Evolutionary conservation across 2,329 filamentous ascomycete genomes (phyloP), one percentile per base, ranked within the genome.

Genomic region (Scorias spongiosa): DNA sequence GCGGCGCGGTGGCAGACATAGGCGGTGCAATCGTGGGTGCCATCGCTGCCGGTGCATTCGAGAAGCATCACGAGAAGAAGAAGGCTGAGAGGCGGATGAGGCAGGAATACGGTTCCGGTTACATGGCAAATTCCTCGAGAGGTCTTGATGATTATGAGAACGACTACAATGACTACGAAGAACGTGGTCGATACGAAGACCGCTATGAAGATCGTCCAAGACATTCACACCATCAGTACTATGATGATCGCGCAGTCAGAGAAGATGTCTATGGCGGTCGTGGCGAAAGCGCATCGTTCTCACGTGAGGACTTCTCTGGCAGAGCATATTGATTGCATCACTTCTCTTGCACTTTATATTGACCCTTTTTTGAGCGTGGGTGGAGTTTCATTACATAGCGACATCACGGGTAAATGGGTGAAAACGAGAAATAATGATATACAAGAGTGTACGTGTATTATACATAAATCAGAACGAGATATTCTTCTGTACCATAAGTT

Each of bases 11-110:
- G 12, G 32, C 32, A 3, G 32, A 36, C 9, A 36, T 58, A 5
- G 53, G 54, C 14, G 55, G 54, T 6, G 48, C 51, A 9, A 46
- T 55, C 7, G 44, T 57, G 1, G 54, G 53, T 12, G 52, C 55
- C 6, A 46, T 57, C 2, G 54, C 51, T 2, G 54, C 52, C 10
- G 48, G 48, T 8, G 51, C 49, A n/a, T 42, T 49, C 5, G 54
- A 57, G 42, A 49, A 51, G 37, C 49, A 53, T 29, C 44, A 48
- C 34, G 49, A 51, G 30, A 53, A 55, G 47, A 46, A 49, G 14
- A 48, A 52, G 41, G 46, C 49, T 7, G 45, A 47, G n/a, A 53
- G 54, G 43, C 43, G 14, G 32, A 36, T 45, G n/a, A 41, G 46
- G 12, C 32, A 36, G 11, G 32, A 12, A 12, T 36, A 36, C 32